These are phyloP conservation scores for Acephala macrosclerotiorum DNA, from an alignment of 2,329 filamentous ascomycete species.

Conservation along the genomic window DNA sequence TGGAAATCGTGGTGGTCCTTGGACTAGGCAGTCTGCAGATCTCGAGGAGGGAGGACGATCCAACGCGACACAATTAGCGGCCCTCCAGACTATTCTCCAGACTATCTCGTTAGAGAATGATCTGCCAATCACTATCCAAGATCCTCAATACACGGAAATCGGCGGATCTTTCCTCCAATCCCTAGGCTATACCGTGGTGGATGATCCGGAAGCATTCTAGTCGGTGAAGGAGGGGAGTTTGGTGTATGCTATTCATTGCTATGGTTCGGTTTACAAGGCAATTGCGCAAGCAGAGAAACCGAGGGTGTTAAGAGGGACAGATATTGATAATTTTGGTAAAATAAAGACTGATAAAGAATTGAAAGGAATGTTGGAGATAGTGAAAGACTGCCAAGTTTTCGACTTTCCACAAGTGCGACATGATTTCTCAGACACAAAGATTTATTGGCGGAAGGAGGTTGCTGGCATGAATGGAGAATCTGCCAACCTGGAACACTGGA, in stretches of 20 bases:
- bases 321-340: conserved; percentile 40
- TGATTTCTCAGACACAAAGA: conserved; percentile 44
- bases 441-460: conserved; percentile 37
- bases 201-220: conserved; percentile 41
- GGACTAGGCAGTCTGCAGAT: conserved; percentile 44
- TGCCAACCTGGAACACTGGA: neutral
- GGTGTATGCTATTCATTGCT: conserved; percentile 47
- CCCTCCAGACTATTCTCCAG: conserved; percentile 38
- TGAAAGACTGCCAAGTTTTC: conserved; percentile 36
- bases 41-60: conserved; percentile 38
- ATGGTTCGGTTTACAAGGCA: conserved; percentile 40
- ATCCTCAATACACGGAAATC: conserved; percentile 42
- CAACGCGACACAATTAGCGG: conserved; percentile 42
- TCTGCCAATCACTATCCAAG: conserved; percentile 37
- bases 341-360: conserved; percentile 21
- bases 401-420: conserved; percentile 43
- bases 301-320: conserved; percentile 41
- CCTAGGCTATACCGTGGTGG: conserved; percentile 39
- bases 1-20: conserved; percentile 40
- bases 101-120: conserved; percentile 27
- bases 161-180: conserved; percentile 39
- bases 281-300: conserved; percentile 36
- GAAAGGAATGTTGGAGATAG: conserved; percentile 33
- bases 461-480: neutral
- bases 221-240: conserved; percentile 37